Conservation (phyloP, 768 basidiomycete species). For the Pleurotus salmoneostramineus region DNA sequence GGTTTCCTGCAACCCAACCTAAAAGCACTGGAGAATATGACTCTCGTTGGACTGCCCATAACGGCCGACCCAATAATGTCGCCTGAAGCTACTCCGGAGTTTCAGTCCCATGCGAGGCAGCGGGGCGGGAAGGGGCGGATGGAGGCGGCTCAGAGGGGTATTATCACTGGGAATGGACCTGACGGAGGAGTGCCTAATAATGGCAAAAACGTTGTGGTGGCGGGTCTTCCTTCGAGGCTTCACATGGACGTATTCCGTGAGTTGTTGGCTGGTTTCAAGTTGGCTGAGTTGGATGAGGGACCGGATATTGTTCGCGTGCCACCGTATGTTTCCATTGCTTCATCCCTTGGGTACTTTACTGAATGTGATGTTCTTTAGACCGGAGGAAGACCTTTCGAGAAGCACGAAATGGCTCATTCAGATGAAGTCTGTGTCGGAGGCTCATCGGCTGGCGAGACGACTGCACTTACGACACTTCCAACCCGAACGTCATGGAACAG, state of each 20-base stretch:
- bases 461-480: slow-evolving; percentile 55
- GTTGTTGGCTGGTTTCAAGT: slow-evolving; percentile 38
- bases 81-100: slow-evolving; percentile 10
- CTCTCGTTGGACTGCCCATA: slow-evolving; percentile 42
- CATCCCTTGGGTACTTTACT: background rate
- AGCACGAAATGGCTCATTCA: slow-evolving; percentile 54
- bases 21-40: slow-evolving; percentile 34
- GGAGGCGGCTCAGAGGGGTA: slow-evolving; percentile 19
- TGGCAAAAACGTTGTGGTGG: slow-evolving; percentile 54
- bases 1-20: slow-evolving; percentile 39
- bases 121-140: slow-evolving; percentile 27
- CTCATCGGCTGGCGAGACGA: slow-evolving; percentile 60
- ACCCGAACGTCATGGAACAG: slow-evolving; percentile 27
- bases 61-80: slow-evolving; percentile 24
- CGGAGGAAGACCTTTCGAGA: slow-evolving; percentile 34
- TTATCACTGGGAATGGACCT: slow-evolving; percentile 38
- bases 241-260: slow-evolving; percentile 27
- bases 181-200: slow-evolving; percentile 45
- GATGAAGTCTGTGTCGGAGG: slow-evolving; percentile 56
- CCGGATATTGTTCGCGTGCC: slow-evolving; percentile 47
- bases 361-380: slow-evolving; percentile 19
- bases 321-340: slow-evolving; percentile 32
- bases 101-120: slow-evolving; percentile 10
- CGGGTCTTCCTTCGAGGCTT: slow-evolving; percentile 55
- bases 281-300: slow-evolving; percentile 33